Evolutionary conservation across 2,329 filamentous ascomycete species (phyloP).

Genomic region (Calonectria pseudoturangicola): DNA sequence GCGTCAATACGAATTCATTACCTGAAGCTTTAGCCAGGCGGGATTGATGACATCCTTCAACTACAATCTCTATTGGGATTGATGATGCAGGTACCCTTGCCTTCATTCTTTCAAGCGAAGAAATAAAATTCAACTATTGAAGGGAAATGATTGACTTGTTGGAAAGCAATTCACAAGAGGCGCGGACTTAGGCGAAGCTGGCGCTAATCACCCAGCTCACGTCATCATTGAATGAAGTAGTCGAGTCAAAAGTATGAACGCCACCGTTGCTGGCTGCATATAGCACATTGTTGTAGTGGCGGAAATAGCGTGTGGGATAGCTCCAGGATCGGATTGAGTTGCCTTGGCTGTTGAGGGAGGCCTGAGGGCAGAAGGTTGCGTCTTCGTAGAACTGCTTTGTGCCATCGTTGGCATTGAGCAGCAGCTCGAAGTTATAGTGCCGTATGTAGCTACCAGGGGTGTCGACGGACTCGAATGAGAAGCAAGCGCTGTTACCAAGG

Average conservation of each 20-base stretch:
- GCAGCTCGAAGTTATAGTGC: conserved; percentile 72
- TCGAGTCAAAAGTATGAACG: conserved; percentile 71
- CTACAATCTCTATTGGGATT: no score
- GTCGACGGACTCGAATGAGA: conserved; percentile 77
- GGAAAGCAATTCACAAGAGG: no score
- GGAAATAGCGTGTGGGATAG: conserved; percentile 75
- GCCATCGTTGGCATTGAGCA: conserved; percentile 70
- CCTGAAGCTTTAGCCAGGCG: no score
- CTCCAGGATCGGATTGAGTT: conserved; percentile 74
- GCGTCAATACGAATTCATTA: no score
- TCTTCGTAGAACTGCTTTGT: conserved; percentile 76
- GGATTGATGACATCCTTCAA: no score
- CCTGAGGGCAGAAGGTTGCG: conserved; percentile 76
- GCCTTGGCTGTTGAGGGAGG: conserved; percentile 70
- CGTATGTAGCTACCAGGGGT: conserved; percentile 75
- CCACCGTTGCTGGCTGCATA: conserved; percentile 74
- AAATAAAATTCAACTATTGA: no score
- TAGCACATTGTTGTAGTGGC: conserved; percentile 65
- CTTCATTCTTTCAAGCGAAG: no score
- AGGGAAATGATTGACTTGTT: no score
- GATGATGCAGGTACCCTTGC: no score
- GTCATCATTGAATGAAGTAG: conserved; percentile 70
- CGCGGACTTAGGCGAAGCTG: conserved; percentile 23
- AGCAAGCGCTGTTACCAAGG: conserved; percentile 73
- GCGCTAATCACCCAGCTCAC: conserved; percentile 33